Conservation (phyloP, 2,329 filamentous ascomycete species). For the Mycocentrospora acerina region DNA sequence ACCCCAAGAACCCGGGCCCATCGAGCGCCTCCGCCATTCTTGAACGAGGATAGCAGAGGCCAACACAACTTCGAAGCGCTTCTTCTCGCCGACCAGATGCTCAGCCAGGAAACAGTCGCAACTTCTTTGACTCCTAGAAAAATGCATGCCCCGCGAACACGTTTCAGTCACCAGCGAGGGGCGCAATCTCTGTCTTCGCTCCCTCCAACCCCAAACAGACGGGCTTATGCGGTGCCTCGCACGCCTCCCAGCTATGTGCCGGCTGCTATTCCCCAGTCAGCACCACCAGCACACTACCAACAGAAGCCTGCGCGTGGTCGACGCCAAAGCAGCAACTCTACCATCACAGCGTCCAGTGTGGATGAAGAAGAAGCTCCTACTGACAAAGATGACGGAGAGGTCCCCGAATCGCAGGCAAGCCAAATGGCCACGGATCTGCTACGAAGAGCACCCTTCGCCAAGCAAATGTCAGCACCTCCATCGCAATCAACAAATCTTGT, state of each 20-base stretch:
- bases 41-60: conserved; percentile 45
- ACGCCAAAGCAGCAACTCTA: conserved; percentile 70
- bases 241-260: conserved; percentile 40
- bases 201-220: conserved; percentile 70
- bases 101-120: conserved; percentile 75
- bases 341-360: conserved; percentile 45
- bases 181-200: conserved; percentile 83
- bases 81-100: conserved; percentile 70
- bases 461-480: conserved; percentile 30
- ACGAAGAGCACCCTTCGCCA: conserved; percentile 56
- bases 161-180: conserved; percentile 68
- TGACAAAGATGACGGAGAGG: conserved; percentile 65
- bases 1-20: conserved; percentile 39
- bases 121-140: conserved; percentile 70
- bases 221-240: conserved; percentile 59
- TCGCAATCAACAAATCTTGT: conserved; percentile 42
- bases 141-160: conserved; percentile 50
- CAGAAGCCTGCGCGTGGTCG: conserved; percentile 40
- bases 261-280: conserved; percentile 38
- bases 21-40: conserved; percentile 48
- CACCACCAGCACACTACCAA: conserved; percentile 44
- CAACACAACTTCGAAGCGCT: conserved; percentile 74
- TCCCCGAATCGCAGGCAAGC: conserved; percentile 75
- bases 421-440: conserved; percentile 75
- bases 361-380: conserved; percentile 53